Base-by-base conservation (phyloP, 805 yeast genomes). In the Candida manassasensis region DNA sequence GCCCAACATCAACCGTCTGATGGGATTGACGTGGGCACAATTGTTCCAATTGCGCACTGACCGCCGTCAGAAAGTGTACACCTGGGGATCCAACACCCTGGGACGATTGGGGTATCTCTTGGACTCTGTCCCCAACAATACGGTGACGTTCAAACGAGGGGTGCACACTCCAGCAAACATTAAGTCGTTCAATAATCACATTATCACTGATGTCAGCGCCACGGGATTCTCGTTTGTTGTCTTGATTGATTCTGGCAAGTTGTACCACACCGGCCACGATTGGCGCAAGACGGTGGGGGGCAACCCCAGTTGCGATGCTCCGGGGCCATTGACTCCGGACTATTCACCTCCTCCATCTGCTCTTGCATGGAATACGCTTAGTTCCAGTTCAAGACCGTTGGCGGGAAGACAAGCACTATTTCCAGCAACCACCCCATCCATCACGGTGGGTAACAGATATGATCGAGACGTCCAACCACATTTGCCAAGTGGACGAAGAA, bases 151-250 rank as follows among this genome's bases (percentile, higher is more conserved):
- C 18, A 42, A 38, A 10, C 44, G 45, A 22, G 59, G 63, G 5
- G 63, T 71, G 2, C 53, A 51, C 31, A 53, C 50, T 6, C 77
- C 79, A 1, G 54, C 64, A 1, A 45, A 50, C 36, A 55, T 73
- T 3, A 43, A 55, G 2, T 55, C 57, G 2, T 56, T 76, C 29
- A 53, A 61, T 4, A 49, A 58, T 3, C 42, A 50, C 16, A 43
- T 58, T 3, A 51, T 73, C 2, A 49, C 68, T 1, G 80, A 75
- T 43, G 59, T 81, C 1, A 62, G 73, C 16, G 77, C 79, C 6
- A 83, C 83, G 19, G 90, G 90, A 2, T 81, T 69, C 48, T 71
- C 79, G 3, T 76, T 79, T 41, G 77, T 77, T 34, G 59, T 82
- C 2, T 57, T 82, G 22, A 71, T 82, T 0, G 63, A 66, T 19